phyloP scores from a whole-genome alignment of 495 filamentous ascomycete species.

The Penicillium paradoxum region DNA sequence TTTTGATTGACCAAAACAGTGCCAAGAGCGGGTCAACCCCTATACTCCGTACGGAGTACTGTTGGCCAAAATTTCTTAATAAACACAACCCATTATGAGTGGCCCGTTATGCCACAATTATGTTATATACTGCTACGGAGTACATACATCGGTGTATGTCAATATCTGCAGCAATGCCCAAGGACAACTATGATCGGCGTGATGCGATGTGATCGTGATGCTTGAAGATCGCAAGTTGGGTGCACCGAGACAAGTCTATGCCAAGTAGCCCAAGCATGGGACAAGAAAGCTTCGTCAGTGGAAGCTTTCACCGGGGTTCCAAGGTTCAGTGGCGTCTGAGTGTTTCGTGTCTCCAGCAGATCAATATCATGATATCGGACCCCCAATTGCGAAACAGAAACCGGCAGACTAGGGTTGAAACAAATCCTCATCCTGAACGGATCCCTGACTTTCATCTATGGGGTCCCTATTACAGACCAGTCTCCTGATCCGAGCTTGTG shows the following conservation, averaged over 20 bases:
- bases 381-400: neutral
- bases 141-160: neutral
- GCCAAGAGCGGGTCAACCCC: slow-evolving; percentile 8
- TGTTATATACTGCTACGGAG: neutral
- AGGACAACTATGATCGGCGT: neutral
- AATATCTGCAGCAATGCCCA: slow-evolving; percentile 2
- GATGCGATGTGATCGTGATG: neutral
- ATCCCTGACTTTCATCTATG: neutral
- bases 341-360: neutral
- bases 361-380: neutral
- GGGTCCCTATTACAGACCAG: neutral
- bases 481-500: neutral
- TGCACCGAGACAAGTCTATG: neutral
- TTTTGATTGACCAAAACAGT: neutral
- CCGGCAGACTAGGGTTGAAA: neutral
- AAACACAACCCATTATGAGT: neutral
- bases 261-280: slow-evolving; percentile 5
- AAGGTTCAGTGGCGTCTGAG: neutral
- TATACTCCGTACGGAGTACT: neutral
- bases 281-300: neutral
- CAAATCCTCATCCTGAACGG: neutral
- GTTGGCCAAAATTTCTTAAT: neutral
- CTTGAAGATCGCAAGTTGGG: neutral
- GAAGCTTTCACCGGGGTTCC: slow-evolving; percentile 3
- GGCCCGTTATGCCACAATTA: neutral